phyloP scores from a whole-genome alignment of 1,284 basidiomycete species.

The Neonothopanus nambi region DNA sequence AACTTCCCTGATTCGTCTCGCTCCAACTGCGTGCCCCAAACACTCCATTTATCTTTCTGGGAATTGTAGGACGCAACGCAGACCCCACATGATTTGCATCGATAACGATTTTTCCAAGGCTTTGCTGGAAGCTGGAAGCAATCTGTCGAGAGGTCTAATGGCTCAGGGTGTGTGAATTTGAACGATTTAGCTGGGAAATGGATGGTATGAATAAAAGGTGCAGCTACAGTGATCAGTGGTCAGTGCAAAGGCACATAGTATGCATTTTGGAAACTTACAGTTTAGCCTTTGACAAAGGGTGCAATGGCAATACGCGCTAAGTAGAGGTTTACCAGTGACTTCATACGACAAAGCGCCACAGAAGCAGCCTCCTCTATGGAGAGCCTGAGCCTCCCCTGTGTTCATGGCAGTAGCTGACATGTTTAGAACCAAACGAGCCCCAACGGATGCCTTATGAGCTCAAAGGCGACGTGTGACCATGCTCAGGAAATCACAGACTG shows the following conservation, averaged over 20 bases:
- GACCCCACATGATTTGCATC: conserved; percentile 60
- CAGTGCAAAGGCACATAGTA: background rate
- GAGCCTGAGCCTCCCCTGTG: background rate
- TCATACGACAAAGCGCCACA: conserved; percentile 50
- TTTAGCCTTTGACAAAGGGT: conserved; percentile 59
- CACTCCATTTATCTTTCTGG: conserved; percentile 45
- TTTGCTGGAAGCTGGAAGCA: conserved; percentile 45
- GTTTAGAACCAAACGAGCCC: too few relatives aligned
- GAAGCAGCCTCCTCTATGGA: conserved; percentile 48
- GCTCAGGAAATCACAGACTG: too few relatives aligned
- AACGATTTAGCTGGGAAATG: conserved; percentile 53
- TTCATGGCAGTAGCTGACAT: background rate
- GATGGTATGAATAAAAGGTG: conserved; percentile 60
- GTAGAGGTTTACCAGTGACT: conserved; percentile 45
- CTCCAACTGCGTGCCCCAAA: conserved; percentile 57
- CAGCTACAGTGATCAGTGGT: conserved; percentile 36
- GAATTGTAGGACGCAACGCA: conserved; percentile 51
- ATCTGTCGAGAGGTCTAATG: conserved; percentile 39
- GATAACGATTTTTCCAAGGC: conserved; percentile 55
- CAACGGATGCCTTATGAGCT: too few relatives aligned
- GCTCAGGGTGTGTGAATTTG: conserved; percentile 47
- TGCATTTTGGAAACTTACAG: conserved; percentile 35
- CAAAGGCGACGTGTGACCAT: too few relatives aligned
- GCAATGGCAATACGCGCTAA: conserved; percentile 67
- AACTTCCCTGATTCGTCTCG: conserved; percentile 49